Percentiles rank a stretch among this genome's conserved stretches.
Conservation (phyloP, 805 yeast species). For the Ogataea nakhonphanomensis region DNA sequence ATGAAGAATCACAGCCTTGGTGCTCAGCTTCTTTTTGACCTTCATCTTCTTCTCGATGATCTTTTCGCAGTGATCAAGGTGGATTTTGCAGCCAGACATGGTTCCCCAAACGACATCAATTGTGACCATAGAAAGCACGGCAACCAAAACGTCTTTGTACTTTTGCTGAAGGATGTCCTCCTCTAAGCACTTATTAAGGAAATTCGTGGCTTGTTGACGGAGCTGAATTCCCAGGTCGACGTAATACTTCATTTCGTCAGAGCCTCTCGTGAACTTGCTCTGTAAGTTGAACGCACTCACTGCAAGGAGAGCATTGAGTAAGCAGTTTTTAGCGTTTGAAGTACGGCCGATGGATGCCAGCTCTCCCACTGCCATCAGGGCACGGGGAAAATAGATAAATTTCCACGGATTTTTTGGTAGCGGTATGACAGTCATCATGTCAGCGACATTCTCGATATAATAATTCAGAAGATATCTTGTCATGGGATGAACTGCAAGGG, state of each 20-base stretch:
- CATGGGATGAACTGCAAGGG: slow-evolving; percentile 63
- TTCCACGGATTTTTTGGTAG: slow-evolving; percentile 83
- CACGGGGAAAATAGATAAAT: slow-evolving; percentile 80
- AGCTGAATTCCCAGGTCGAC: slow-evolving; percentile 69
- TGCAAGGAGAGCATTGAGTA: slow-evolving; percentile 74
- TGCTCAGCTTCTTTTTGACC: slow-evolving; percentile 59
- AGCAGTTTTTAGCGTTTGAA: slow-evolving; percentile 70
- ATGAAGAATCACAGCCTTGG: slow-evolving; percentile 75
- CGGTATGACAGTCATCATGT: slow-evolving; percentile 62
- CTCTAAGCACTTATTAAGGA: slow-evolving; percentile 56
- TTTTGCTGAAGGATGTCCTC: slow-evolving; percentile 55
- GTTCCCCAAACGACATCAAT: slow-evolving; percentile 90
- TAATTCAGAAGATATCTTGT: slow-evolving; percentile 70
- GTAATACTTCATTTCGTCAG: slow-evolving; percentile 66
- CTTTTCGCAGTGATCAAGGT: slow-evolving; percentile 71
- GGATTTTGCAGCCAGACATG: slow-evolving; percentile 77
- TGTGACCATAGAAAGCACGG: slow-evolving; percentile 80
- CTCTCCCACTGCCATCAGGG: slow-evolving; percentile 79
- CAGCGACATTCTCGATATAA: slow-evolving; percentile 74
- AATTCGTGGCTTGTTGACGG: slow-evolving; percentile 69
- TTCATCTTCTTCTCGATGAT: slow-evolving; percentile 68
- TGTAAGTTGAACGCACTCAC: slow-evolving; percentile 80
- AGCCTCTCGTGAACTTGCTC: slow-evolving; percentile 63
- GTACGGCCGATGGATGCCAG: slow-evolving; percentile 70
- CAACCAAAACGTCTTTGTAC: slow-evolving; percentile 80